These are phyloP conservation scores for Apostasia shenzhenica DNA, from an alignment of 106 monocot species.

Conservation along the genomic window DNA sequence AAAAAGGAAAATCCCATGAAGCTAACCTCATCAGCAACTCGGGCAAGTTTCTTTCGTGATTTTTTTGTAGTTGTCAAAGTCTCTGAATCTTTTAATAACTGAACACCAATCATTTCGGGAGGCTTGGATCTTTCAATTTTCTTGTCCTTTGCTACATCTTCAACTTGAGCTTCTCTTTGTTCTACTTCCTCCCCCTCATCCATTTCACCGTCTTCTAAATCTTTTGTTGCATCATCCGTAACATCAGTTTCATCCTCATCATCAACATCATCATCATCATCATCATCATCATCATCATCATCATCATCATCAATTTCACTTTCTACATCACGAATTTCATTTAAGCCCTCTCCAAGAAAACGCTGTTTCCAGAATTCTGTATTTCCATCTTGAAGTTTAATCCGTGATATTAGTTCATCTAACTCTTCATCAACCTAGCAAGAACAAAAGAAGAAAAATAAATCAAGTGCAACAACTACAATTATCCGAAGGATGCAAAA, in stretches of 20 bases:
- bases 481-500: neutral
- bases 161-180: slow-evolving; percentile 57
- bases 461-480: neutral
- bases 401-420: slow-evolving; percentile 84
- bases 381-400: slow-evolving; percentile 84
- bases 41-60: slow-evolving; percentile 39
- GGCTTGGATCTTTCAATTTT: slow-evolving; percentile 57
- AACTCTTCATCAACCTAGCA: slow-evolving; percentile 90
- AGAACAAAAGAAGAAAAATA: neutral
- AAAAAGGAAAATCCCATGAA: neutral
- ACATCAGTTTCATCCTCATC: slow-evolving; percentile 47
- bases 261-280: slow-evolving; percentile 45
- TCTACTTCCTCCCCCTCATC: slow-evolving; percentile 80
- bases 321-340: slow-evolving; percentile 31
- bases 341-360: slow-evolving; percentile 85
- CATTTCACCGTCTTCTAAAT: slow-evolving; percentile 63
- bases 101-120: slow-evolving; percentile 93
- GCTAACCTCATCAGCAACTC: slow-evolving; percentile 58
- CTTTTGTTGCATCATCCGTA: slow-evolving; percentile 49
- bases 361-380: slow-evolving; percentile 90
- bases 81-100: slow-evolving; percentile 87
- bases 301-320: slow-evolving; percentile 38
- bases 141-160: slow-evolving; percentile 62
- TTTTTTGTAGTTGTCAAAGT: slow-evolving; percentile 49
- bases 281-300: slow-evolving; percentile 44